A percentile compares a stretch with the other conserved stretches of the same genome.
Evolutionary conservation across 208 protist genomes (phyloP).

Genomic region (Herpetomonas tarakana): DNA sequence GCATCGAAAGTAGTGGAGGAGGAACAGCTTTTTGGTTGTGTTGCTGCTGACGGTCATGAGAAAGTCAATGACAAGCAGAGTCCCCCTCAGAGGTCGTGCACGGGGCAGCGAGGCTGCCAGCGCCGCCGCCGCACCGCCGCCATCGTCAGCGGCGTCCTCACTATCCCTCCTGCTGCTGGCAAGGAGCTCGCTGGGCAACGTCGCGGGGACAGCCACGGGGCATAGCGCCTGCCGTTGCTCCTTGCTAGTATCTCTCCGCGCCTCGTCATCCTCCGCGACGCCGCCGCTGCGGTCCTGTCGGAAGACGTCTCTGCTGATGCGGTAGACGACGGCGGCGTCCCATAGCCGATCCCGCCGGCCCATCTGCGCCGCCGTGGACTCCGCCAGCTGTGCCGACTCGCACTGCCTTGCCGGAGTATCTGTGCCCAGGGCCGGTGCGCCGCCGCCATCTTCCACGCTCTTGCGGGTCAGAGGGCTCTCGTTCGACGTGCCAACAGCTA

Average conservation of each 20-base stretch:
- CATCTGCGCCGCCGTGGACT: constrained; percentile 17
- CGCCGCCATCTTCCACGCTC: no score
- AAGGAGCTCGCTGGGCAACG: no score
- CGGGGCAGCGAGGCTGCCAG: background rate
- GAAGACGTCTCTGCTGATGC: background rate
- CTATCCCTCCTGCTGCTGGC: background rate
- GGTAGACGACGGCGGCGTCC: constrained; percentile 21
- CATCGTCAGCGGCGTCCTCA: background rate
- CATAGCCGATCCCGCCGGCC: constrained; percentile 33
- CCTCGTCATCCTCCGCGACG: background rate
- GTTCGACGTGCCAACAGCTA: background rate
- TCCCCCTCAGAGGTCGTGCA: constrained; percentile 13
- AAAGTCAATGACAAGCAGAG: constrained; percentile 35
- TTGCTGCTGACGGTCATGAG: constrained; percentile 24
- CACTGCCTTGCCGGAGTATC: background rate
- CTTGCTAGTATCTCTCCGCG: background rate
- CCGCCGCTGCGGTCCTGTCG: background rate
- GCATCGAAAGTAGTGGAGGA: constrained; percentile 18
- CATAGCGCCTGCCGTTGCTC: background rate
- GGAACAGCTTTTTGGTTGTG: constrained; percentile 24
- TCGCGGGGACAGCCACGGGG: no score
- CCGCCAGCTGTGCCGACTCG: background rate
- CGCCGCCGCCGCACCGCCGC: background rate
- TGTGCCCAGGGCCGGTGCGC: no score
- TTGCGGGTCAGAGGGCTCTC: background rate